Evolutionary conservation across 169 alveolate genomes (phyloP), one percentile per base, ranked within the genome.

Genomic region (Plasmodium falciparum): DNA sequence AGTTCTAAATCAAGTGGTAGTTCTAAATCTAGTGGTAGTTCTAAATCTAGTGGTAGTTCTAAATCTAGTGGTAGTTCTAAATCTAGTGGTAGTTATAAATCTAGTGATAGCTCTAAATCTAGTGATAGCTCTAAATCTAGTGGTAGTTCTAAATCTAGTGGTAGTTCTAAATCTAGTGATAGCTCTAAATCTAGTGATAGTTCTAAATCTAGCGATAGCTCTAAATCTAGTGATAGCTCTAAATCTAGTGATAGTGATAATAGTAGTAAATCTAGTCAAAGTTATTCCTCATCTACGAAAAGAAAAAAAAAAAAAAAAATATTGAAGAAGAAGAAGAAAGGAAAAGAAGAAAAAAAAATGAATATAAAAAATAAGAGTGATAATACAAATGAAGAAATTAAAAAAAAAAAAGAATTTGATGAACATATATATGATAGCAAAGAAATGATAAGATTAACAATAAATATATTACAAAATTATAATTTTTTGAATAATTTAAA

Each of bases 401-500:
- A 39, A 69, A 61, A 86, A 22, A 12, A 33, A 9, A 47, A 22
- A 54, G 70, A 71, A 43, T 86, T 13, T 73, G 92, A 86, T 33
- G 92, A 24, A 24, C 92, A 86, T 49, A 86, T 86, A 8, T 86
- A 86, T 39, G 88, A 86, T 65, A 86, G 88, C 65, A 86, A 86
- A 50, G 92, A 86, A 86, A 86, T 86, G 92, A 86, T 86, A 65
- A 58, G 92, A 49, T 24, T 86, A 33, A 86, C 92, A 15, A 86
- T 86, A 61, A 86, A 50, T 39, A 58, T 86, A 24, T 80, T 86
- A 15, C 92, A 86, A 56, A 70, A 86, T 49, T 86, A 66, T 63
- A 86, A 86, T 39, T 86, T 71, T 86, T 47, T 86, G 73, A 86
- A 86, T 47, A 86, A 86, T 72, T 86, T 86, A 59, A 86, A 86